A percentile compares a stretch with the other conserved stretches of the same genome.
Conservation (phyloP, 139 green algal genomes). For the Chara braunii region DNA sequence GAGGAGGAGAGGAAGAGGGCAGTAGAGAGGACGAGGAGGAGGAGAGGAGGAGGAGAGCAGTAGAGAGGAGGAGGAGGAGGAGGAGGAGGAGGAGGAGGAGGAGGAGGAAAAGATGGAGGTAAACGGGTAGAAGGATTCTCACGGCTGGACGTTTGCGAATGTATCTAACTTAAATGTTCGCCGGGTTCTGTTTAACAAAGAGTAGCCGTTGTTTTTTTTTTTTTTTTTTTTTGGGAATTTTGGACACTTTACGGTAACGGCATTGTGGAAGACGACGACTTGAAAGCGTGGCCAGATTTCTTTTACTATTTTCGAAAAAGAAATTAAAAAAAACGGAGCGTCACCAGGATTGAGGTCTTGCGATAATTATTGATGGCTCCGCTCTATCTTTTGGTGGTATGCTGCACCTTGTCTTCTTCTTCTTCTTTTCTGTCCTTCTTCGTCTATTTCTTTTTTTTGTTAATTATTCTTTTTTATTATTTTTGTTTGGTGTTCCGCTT, state of each 20-base stretch:
- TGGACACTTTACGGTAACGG: background rate
- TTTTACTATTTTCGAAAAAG: too few species aligned
- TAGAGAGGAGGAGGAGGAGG: conserved; percentile 7
- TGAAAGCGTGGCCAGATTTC: too few species aligned
- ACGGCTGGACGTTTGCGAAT: background rate
- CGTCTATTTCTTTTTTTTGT: too few species aligned
- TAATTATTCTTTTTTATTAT: too few species aligned
- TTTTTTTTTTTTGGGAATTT: background rate
- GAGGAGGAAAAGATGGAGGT: conserved; percentile 11
- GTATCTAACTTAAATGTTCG: background rate
- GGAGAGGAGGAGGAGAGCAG: conserved; percentile 14
- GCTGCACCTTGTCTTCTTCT: too few species aligned
- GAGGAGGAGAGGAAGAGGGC: background rate
- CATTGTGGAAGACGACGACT: too few species aligned
- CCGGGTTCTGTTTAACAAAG: background rate
- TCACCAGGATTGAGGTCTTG: too few species aligned
- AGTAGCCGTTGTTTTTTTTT: background rate
- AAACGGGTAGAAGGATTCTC: background rate
- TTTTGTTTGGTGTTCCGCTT: too few species aligned
- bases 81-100: background rate
- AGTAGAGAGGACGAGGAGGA: conserved; percentile 11
- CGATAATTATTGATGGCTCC: too few species aligned
- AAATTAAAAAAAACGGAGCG: too few species aligned
- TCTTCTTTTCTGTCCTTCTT: too few species aligned
- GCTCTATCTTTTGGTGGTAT: too few species aligned